phyloP scores from a whole-genome alignment of 202 grass and related monocot genomes.

The Zizania palustris region DNA sequence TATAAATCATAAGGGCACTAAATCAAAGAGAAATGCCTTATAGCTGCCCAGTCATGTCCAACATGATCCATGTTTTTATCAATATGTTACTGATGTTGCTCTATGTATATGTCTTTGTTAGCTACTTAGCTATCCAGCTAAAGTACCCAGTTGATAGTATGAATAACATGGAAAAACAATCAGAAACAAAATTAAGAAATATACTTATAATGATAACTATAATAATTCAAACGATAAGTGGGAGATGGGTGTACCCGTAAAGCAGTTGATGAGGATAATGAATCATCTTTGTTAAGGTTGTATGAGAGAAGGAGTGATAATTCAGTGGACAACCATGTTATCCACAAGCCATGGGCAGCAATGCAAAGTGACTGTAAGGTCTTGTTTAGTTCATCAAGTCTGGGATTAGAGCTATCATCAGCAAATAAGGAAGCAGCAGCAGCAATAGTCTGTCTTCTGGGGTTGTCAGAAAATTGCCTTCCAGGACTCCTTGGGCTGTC shows the following conservation, averaged over 20 bases:
- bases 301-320: constrained; percentile 76
- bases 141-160: neutral
- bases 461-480: constrained; percentile 59
- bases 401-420: constrained; percentile 72
- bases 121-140: neutral
- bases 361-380: constrained; percentile 75
- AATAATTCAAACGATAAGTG: constrained; percentile 17
- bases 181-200: constrained; percentile 21
- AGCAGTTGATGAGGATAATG: constrained; percentile 73
- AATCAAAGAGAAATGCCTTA: constrained; percentile 21
- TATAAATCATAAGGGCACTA: neutral
- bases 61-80: neutral
- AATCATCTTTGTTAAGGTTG: constrained; percentile 81
- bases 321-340: constrained; percentile 81
- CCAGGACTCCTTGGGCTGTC: constrained; percentile 81
- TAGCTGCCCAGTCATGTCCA: constrained; percentile 18
- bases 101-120: neutral
- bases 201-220: constrained; percentile 15
- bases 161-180: constrained; percentile 22
- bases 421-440: constrained; percentile 74
- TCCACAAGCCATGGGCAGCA: constrained; percentile 83
- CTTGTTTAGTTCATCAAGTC: constrained; percentile 89
- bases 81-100: neutral
- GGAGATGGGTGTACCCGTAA: constrained; percentile 60
- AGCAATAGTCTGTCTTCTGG: constrained; percentile 88